A percentile compares a stretch with the other conserved stretches of the same genome.
These are phyloP conservation scores for Acorus gramineus DNA, from an alignment of 106 monocot genomes.

Conservation along the genomic window DNA sequence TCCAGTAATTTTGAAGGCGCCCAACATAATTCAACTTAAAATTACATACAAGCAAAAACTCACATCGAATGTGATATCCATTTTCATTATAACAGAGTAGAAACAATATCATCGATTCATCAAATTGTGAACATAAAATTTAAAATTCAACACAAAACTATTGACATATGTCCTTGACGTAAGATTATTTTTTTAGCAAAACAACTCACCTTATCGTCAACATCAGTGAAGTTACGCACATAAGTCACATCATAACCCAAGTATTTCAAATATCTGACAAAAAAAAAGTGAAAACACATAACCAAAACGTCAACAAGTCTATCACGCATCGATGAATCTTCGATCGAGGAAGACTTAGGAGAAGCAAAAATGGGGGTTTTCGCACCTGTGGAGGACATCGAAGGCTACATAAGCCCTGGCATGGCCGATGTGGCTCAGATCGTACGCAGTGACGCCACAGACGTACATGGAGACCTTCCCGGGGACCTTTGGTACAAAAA, in stretches of 20 bases:
- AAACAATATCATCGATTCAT: too few species aligned
- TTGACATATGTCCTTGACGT: background rate
- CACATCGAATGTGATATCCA: too few species aligned
- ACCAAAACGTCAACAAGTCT: too few species aligned
- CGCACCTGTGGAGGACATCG: slow-evolving; percentile 68
- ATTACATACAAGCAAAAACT: too few species aligned
- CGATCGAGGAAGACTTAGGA: too few species aligned
- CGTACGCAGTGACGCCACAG: slow-evolving; percentile 84
- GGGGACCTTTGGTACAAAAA: slow-evolving; percentile 45
- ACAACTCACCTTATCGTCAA: slow-evolving; percentile 74
- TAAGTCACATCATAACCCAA: slow-evolving; percentile 70
- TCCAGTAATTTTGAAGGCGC: too few species aligned
- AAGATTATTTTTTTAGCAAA: background rate
- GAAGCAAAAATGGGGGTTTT: too few species aligned
- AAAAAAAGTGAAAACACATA: too few species aligned
- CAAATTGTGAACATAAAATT: too few species aligned
- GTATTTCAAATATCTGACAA: slow-evolving; percentile 51
- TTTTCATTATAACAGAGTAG: too few species aligned
- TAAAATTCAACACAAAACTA: too few species aligned
- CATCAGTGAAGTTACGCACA: slow-evolving; percentile 80
- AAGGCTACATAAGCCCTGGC: slow-evolving; percentile 81
- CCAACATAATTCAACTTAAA: too few species aligned
- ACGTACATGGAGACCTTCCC: slow-evolving; percentile 84
- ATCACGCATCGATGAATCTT: background rate
- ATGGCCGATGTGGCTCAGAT: slow-evolving; percentile 87